Base-by-base conservation (phyloP, 2,329 filamentous ascomycete genomes). In the Trichoderma citrinoviride region DNA sequence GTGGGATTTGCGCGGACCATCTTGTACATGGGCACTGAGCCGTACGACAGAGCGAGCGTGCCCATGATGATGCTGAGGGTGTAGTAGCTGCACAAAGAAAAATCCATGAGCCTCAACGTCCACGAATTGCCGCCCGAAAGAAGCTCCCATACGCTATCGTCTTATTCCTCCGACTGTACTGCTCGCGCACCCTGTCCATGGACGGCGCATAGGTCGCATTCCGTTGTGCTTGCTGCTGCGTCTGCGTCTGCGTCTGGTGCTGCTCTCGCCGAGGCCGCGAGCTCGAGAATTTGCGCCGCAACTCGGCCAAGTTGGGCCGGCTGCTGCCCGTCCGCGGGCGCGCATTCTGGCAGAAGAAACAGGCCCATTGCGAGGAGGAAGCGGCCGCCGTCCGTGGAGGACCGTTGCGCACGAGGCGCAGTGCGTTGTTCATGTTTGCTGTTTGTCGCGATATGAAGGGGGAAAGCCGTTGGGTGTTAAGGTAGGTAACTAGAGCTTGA, bases 21-120 rank as follows among this genome's bases (percentile, higher is more conserved):
- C 77, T 94, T 94, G 78, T 96, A 96, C 75, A 95, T 80, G 1
- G 92, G 92, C 55, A 95, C 92, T 12, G 90, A 92, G 70, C 91
- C 91, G 73, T 95, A 95, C 1, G 90, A 90, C 41, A 95, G 79
- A 3, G 90, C 90, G 21, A 93, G 88, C 5, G 91, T 93, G 63
- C 90, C 91, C 60, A 95, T 79, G 65, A 94, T 92, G 67, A 92
- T 81, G 74, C 90, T 92, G 68, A 93, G 77, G 15, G 88, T 86
- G 75, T 94, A 95, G 79, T 87, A 89, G 77, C 87, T 90, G 25
- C 25, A 62, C 47, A 44, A 54, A 37, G 29, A 40, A 10, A 27
- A 10, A 27, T 37, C 46, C 5, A 66, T 74, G 58, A 75, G 70
- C 68, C 43, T 43, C n/a, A 37, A 19, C 37, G 3, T 55, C 14